Conservation (phyloP, 495 filamentous ascomycete species). For the Aspergillus sparsus region DNA sequence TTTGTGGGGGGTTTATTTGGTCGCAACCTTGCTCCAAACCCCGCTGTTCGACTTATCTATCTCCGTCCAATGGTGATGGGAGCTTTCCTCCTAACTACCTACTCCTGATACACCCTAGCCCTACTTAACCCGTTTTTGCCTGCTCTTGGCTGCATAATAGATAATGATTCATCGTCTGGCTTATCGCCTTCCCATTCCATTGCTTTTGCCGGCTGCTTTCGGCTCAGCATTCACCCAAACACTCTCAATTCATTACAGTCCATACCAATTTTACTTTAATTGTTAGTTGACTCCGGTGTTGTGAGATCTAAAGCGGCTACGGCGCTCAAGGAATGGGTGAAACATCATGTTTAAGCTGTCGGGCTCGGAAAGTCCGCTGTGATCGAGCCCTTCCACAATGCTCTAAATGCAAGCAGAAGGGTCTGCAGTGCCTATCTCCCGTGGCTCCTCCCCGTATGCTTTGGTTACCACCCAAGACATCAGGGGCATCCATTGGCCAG, state of each 20-base stretch:
- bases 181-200: background rate
- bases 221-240: no score
- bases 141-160: no score
- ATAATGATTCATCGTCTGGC: background rate
- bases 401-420: conserved; percentile 7
- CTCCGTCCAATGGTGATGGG: conserved; percentile 9
- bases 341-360: conserved; percentile 13
- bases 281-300: no score
- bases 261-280: no score
- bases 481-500: background rate
- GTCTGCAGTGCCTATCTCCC: conserved; percentile 7
- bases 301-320: background rate
- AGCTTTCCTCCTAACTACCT: background rate
- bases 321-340: conserved; percentile 1
- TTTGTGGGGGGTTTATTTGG: conserved; percentile 11
- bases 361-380: conserved; percentile 15
- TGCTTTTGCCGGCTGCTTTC: background rate
- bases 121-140: background rate
- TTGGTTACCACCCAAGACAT: conserved; percentile 8
- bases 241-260: no score
- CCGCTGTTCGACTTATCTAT: background rate
- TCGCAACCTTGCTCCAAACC: background rate
- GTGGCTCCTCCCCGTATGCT: conserved; percentile 12
- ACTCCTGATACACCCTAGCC: background rate
- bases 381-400: conserved; percentile 13